Conservation (phyloP, 176 grass and related monocot genomes). For the Musa troglodytarum region DNA sequence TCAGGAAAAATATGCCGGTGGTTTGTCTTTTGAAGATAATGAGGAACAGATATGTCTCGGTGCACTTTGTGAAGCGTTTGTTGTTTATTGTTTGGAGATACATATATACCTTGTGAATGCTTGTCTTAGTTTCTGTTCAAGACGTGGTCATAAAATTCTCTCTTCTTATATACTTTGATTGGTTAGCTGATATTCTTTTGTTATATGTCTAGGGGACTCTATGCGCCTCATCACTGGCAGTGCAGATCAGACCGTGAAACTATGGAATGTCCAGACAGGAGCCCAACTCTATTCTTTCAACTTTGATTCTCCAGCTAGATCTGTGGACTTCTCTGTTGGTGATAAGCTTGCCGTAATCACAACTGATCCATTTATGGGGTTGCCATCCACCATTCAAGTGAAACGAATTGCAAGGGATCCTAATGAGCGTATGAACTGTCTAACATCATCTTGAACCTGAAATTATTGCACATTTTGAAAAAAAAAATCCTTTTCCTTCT, state of each 20-base stretch:
- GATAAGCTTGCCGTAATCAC: constrained; percentile 61
- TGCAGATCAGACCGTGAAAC: constrained; percentile 73
- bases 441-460: not conserved
- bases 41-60: too few species aligned
- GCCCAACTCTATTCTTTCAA: constrained; percentile 62
- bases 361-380: constrained; percentile 78
- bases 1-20: too few species aligned
- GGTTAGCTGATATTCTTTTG: not conserved
- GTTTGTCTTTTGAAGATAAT: too few species aligned
- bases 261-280: constrained; percentile 77
- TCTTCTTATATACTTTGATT: not conserved
- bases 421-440: constrained; percentile 40
- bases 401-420: constrained; percentile 60
- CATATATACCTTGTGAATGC: not conserved
- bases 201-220: constrained; percentile 40
- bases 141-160: not conserved
- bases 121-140: not conserved
- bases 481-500: not conserved
- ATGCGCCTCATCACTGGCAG: constrained; percentile 54
- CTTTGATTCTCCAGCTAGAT: constrained; percentile 65
- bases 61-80: not conserved
- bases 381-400: constrained; percentile 70
- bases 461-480: not conserved
- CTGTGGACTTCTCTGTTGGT: constrained; percentile 62
- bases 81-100: not conserved